Percentiles rank a stretch among this genome's conserved stretches.
Conservation (phyloP, 495 filamentous ascomycete genomes). For the Darksidea phi region DNA sequence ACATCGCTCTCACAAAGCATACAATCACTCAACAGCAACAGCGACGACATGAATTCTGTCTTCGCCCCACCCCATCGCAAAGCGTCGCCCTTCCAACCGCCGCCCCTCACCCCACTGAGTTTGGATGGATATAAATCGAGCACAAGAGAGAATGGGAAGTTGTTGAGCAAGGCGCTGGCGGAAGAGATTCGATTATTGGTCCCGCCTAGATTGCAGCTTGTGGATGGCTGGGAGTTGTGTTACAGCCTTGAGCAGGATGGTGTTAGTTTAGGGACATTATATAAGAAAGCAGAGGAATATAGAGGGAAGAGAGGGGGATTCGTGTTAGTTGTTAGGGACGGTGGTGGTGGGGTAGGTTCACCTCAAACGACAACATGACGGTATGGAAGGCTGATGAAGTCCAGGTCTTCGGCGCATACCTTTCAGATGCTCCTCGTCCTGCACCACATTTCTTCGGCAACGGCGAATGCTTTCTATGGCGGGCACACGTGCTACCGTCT, state of each 20-base stretch:
- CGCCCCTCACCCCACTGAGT: constrained; percentile 44
- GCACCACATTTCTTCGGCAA: constrained; percentile 87
- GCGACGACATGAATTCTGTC: constrained; percentile 31
- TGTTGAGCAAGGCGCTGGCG: constrained; percentile 71
- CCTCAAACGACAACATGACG: background rate
- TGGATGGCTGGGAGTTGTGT: constrained; percentile 78
- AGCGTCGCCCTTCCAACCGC: constrained; percentile 49
- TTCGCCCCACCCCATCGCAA: constrained; percentile 43
- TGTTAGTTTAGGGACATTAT: constrained; percentile 80
- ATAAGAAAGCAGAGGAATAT: constrained; percentile 67
- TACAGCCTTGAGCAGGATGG: constrained; percentile 95
- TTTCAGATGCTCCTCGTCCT: constrained; percentile 81
- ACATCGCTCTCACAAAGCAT: constrained; percentile 28
- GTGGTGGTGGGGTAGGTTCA: constrained; percentile 64
- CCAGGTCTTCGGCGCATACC: constrained; percentile 91
- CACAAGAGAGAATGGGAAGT: constrained; percentile 34
- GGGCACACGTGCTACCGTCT: constrained; percentile 61
- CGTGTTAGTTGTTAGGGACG: constrained; percentile 80
- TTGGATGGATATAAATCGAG: constrained; percentile 40
- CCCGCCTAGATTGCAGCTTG: constrained; percentile 78
- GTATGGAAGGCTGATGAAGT: background rate
- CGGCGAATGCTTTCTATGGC: constrained; percentile 98
- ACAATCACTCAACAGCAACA: constrained; percentile 27
- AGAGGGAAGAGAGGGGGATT: constrained; percentile 74
- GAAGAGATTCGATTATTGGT: constrained; percentile 93